Evolutionary conservation across 1,284 basidiomycete genomes (phyloP).

Genomic region (Coniophora puteana): DNA sequence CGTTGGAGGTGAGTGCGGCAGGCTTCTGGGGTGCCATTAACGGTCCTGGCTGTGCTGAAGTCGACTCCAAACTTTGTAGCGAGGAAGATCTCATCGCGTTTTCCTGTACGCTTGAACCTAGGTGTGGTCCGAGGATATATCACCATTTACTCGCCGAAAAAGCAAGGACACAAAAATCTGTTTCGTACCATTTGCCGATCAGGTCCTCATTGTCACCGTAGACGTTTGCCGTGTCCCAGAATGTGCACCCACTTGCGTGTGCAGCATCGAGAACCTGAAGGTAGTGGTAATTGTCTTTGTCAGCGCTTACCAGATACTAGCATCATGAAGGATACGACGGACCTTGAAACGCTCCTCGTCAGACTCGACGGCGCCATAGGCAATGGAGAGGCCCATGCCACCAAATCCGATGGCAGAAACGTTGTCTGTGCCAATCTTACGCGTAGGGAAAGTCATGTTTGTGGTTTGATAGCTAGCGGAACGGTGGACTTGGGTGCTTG

Average conservation of each 20-base stretch:
- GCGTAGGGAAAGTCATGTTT: too few relatives aligned
- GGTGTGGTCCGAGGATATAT: background rate
- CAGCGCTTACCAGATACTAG: too few relatives aligned
- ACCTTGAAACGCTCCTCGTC: conserved; percentile 10
- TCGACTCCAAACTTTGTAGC: conserved; percentile 40
- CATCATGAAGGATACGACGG: too few relatives aligned
- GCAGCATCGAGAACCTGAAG: too few relatives aligned
- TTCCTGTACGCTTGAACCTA: conserved; percentile 36
- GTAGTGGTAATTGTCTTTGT: too few relatives aligned
- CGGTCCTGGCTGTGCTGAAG: too few relatives aligned
- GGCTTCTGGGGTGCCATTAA: conserved; percentile 19
- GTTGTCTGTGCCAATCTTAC: too few relatives aligned
- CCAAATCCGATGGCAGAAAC: conserved; percentile 6
- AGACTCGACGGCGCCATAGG: conserved; percentile 2
- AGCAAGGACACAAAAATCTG: too few relatives aligned
- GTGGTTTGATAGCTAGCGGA: too few relatives aligned
- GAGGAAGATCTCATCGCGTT: conserved; percentile 40
- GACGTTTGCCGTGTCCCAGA: conserved; percentile 37
- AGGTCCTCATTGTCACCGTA: conserved; percentile 36
- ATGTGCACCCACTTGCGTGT: conserved; percentile 29
- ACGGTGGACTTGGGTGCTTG: too few relatives aligned
- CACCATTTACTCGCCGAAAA: too few relatives aligned
- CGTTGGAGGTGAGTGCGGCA: conserved; percentile 22
- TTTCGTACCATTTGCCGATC: conserved; percentile 38
- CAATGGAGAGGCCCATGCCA: conserved; percentile 2